Percentiles rank a stretch among this genome's conserved stretches.
Evolutionary conservation across 345 rosid species (phyloP).

Genomic region (Sisymbrium irio): DNA sequence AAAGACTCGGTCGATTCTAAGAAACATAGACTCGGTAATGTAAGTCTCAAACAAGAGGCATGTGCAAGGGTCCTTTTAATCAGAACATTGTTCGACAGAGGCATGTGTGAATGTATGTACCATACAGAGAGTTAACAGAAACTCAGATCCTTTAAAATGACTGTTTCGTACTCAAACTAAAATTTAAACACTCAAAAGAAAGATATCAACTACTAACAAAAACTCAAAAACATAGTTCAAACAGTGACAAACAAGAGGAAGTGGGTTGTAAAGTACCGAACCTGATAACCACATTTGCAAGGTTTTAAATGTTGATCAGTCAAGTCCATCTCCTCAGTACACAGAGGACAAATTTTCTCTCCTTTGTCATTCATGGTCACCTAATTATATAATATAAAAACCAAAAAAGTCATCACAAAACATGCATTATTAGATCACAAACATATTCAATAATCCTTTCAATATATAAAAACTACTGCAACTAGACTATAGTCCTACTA

Average conservation of each 20-base stretch:
- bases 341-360: constrained; percentile 91
- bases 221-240: not conserved
- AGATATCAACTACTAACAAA: not conserved
- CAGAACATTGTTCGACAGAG: not conserved
- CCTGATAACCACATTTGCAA: constrained; percentile 98
- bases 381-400: constrained; percentile 18
- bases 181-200: not conserved
- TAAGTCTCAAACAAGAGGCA: not conserved
- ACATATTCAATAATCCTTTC: not conserved
- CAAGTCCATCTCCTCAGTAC: constrained; percentile 94
- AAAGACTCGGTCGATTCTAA: too few relatives aligned
- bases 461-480: not conserved
- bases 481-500: not conserved
- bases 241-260: not conserved
- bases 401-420: not conserved
- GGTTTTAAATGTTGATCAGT: constrained; percentile 96
- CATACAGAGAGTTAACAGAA: not conserved
- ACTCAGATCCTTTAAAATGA: not conserved
- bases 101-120: not conserved
- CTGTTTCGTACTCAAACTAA: not conserved
- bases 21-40: not conserved
- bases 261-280: constrained; percentile 21
- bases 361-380: constrained; percentile 85
- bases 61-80: too few relatives aligned
- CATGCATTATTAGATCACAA: constrained; percentile 1